Conservation (phyloP, 345 rosid genomes). For the Diplotaxis tenuifolia region DNA sequence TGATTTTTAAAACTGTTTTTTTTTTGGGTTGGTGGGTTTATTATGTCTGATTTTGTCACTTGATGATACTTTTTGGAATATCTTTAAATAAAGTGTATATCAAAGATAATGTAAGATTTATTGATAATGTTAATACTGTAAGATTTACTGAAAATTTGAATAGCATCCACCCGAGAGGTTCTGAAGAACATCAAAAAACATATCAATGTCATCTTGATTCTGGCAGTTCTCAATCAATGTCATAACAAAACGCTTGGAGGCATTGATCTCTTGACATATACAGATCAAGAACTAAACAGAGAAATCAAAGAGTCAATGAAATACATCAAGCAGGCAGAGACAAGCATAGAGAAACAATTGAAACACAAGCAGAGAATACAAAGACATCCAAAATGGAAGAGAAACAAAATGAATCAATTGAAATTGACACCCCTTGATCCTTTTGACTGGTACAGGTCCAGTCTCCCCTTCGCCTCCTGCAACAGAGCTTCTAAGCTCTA, state of each 20-base stretch:
- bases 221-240: neutral
- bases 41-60: neutral
- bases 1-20: no score
- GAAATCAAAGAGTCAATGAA: neutral
- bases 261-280: neutral
- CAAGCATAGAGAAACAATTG: no score
- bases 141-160: no score
- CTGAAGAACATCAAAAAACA: no score
- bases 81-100: no score
- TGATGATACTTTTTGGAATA: no score
- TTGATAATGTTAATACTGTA: no score
- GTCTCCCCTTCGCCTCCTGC: conserved; percentile 65
- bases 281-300: neutral
- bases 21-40: neutral
- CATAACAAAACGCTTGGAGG: neutral
- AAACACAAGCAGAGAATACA: neutral
- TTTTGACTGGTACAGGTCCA: conserved; percentile 90
- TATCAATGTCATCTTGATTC: no score
- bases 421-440: conserved; percentile 67
- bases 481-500: conserved; percentile 51
- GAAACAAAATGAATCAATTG: conserved; percentile 46
- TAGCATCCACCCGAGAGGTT: no score
- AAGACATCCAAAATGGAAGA: neutral
- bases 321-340: no score
- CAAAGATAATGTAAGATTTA: no score